phyloP scores from a whole-genome alignment of 169 alveolate species.

The Toxoplasma gondii region DNA sequence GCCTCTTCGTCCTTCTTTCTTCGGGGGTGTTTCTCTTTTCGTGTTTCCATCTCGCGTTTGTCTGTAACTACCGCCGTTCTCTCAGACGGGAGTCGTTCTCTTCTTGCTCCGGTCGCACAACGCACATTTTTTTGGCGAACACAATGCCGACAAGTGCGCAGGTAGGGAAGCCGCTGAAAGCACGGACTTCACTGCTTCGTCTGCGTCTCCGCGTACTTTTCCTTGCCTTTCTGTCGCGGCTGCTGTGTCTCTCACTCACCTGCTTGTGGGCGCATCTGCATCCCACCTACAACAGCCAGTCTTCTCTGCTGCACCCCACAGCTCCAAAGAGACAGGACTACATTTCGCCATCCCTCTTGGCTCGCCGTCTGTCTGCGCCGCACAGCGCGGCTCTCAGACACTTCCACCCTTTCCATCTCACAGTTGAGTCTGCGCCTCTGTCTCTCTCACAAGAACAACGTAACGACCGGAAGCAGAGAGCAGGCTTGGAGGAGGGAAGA shows the following conservation, averaged over 20 bases:
- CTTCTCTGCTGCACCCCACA: not conserved
- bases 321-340: not conserved
- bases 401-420: constrained; percentile 2
- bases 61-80: not conserved
- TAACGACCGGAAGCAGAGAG: not conserved
- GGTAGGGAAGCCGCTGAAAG: not conserved
- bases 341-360: not conserved
- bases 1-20: not conserved
- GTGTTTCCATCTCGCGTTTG: not conserved
- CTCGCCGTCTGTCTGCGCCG: not conserved
- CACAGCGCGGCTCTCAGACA: not conserved
- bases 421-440: not conserved
- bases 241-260: not conserved
- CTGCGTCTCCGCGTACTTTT: not conserved
- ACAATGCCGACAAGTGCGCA: not conserved
- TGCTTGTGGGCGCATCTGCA: not conserved
- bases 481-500: not conserved
- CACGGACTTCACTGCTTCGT: not conserved
- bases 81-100: not conserved
- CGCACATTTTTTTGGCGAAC: not conserved
- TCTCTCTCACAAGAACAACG: not conserved
- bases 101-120: not conserved
- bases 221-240: not conserved
- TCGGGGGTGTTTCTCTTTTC: not conserved
- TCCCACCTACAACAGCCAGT: constrained; percentile 2